Conservation (phyloP, 129 eudicot genomes). For the Sambucus nigra region DNA sequence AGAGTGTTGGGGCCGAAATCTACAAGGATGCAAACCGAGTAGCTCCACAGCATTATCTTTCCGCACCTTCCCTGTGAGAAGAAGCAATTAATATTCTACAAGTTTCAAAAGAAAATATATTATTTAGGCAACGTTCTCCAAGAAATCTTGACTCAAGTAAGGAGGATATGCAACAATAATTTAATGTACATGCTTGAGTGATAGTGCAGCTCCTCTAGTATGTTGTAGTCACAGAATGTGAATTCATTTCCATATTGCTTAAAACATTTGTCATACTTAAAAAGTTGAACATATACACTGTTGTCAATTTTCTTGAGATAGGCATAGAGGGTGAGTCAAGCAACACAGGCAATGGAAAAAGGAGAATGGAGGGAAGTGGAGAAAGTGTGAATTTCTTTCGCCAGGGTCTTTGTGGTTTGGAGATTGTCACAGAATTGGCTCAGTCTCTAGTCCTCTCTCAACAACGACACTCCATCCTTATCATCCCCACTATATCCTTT, state of each 20-base stretch:
- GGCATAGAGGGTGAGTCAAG: conserved; percentile 91
- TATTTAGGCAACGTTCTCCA: too few relatives aligned
- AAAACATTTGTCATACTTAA: too few relatives aligned
- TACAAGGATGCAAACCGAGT: conserved; percentile 75
- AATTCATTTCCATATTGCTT: too few relatives aligned
- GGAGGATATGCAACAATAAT: too few relatives aligned
- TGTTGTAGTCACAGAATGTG: too few relatives aligned
- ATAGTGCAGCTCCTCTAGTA: too few relatives aligned
- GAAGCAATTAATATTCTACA: too few relatives aligned
- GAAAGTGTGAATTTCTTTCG: conserved; percentile 58
- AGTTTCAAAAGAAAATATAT: too few relatives aligned
- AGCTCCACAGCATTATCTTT: conserved; percentile 68
- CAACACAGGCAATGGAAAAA: conserved; percentile 69
- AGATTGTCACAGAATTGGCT: conserved; percentile 98
- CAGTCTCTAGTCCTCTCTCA: conserved; percentile 75
- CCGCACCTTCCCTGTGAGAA: conserved; percentile 66
- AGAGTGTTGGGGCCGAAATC: conserved; percentile 81
- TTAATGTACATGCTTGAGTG: too few relatives aligned
- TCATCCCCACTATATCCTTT: conserved; percentile 32
- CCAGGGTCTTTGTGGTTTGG: conserved; percentile 67
- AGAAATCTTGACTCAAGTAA: too few relatives aligned
- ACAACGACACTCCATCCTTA: conserved; percentile 39
- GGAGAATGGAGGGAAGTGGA: conserved; percentile 28
- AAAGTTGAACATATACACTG: too few relatives aligned
- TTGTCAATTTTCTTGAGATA: too few relatives aligned